Evolutionary conservation across 257 asterid species (phyloP).

Genomic region (Primulina eburnea): DNA sequence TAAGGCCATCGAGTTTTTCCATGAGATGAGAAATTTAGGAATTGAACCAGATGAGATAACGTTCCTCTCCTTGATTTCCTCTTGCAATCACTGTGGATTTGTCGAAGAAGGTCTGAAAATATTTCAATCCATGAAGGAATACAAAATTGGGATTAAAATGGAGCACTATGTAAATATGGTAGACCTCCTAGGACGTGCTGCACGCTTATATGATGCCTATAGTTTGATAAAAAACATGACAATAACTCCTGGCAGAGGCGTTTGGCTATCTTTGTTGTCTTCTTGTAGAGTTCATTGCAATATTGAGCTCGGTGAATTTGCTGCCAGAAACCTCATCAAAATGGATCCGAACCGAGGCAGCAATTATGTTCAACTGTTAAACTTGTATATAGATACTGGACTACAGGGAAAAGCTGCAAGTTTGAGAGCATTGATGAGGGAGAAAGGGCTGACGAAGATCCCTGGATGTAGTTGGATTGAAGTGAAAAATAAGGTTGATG

Average conservation of each 20-base stretch:
- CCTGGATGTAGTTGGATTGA: constrained; percentile 97
- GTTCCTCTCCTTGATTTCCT: constrained; percentile 68
- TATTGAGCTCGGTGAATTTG: constrained; percentile 67
- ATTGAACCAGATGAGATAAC: constrained; percentile 64
- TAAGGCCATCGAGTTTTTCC: constrained; percentile 53
- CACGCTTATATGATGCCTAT: constrained; percentile 53
- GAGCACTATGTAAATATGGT: constrained; percentile 65
- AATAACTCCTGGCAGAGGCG: constrained; percentile 39
- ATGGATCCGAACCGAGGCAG: constrained; percentile 59
- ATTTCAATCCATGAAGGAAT: constrained; percentile 50
- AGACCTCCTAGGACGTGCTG: constrained; percentile 76
- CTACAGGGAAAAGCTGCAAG: constrained; percentile 66
- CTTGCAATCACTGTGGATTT: constrained; percentile 83
- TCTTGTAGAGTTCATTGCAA: constrained; percentile 69
- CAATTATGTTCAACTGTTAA: constrained; percentile 59
- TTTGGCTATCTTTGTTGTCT: constrained; percentile 73
- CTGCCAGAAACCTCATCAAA: constrained; percentile 54
- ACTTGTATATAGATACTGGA: constrained; percentile 66
- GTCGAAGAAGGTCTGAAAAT: constrained; percentile 52
- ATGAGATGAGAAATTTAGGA: constrained; percentile 55
- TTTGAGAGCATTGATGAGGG: constrained; percentile 62
- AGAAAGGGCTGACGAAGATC: constrained; percentile 57
- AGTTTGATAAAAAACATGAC: constrained; percentile 52
- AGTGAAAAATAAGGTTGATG: constrained; percentile 50
- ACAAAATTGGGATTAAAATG: constrained; percentile 54